Percentiles rank a stretch among this genome's conserved stretches.
Conservation (phyloP, 148 eudicot genomes). For the Cornus kousa region DNA sequence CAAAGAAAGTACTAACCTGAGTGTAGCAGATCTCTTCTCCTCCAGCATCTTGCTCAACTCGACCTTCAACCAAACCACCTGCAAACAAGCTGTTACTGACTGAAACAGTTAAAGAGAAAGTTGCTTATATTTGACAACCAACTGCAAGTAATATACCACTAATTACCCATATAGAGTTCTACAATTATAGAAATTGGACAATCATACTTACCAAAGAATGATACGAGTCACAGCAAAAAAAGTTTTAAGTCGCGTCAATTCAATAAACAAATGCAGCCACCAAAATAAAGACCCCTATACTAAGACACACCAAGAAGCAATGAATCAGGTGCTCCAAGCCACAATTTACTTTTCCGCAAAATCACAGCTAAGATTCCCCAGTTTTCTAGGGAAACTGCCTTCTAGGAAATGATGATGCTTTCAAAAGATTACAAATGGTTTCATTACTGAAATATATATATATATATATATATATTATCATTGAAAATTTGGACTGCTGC, state of each 20-base stretch:
- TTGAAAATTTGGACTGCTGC: not conserved
- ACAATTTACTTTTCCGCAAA: not conserved
- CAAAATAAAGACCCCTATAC: not conserved
- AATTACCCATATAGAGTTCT: not conserved
- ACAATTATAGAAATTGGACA: not conserved
- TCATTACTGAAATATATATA: not conserved
- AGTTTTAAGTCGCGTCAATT: not conserved
- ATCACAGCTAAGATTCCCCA: not conserved
- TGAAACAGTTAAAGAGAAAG: not conserved
- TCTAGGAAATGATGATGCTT: not conserved
- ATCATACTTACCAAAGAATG: not conserved
- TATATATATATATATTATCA: no score
- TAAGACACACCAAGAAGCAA: not conserved
- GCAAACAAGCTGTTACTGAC: slow-evolving; percentile 28
- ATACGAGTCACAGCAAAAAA: slow-evolving; percentile 3
- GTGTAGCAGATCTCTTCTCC: slow-evolving; percentile 73
- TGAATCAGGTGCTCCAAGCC: not conserved
- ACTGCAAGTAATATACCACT: not conserved
- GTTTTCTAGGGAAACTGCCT: not conserved
- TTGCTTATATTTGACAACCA: not conserved
- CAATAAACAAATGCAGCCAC: slow-evolving; percentile 8
- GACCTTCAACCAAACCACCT: slow-evolving; percentile 82
- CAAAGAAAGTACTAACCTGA: slow-evolving; percentile 51
- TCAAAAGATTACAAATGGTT: not conserved
- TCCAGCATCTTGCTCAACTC: slow-evolving; percentile 76